Percentiles rank a stretch among this genome's conserved stretches.
Conservation (phyloP, 1,284 basidiomycete species). For the Clitocybe nebularis region DNA sequence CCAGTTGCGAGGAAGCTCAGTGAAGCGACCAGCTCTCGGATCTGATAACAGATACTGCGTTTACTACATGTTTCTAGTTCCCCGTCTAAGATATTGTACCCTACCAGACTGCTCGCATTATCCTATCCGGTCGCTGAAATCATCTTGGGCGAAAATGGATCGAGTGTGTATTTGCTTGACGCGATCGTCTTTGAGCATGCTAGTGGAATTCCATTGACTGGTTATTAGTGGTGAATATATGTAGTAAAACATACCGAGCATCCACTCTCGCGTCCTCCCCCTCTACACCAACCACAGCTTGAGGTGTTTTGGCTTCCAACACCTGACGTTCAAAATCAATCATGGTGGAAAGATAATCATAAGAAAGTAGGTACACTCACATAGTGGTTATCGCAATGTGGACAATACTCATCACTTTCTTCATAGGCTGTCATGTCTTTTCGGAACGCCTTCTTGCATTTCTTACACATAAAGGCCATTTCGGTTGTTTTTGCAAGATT, state of each 20-base stretch:
- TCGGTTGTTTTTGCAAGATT: conserved; percentile 74
- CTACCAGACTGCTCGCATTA: too few species aligned
- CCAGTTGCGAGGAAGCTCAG: too few species aligned
- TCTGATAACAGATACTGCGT: too few species aligned
- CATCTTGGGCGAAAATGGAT: conserved; percentile 33
- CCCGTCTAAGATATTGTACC: too few species aligned
- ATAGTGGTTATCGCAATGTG: conserved; percentile 97
- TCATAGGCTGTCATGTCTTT: conserved; percentile 92
- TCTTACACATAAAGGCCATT: conserved; percentile 96
- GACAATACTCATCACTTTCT: conserved; percentile 96
- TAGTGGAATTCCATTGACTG: conserved; percentile 14
- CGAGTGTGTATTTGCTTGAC: conserved; percentile 29
- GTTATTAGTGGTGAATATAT: neutral
- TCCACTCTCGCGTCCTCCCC: conserved; percentile 89
- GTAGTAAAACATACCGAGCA: conserved; percentile 55
- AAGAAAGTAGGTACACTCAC: conserved; percentile 45
- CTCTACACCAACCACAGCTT: conserved; percentile 82
- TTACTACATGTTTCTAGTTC: too few species aligned
- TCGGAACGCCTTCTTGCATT: conserved; percentile 95
- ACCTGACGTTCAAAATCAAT: conserved; percentile 50
- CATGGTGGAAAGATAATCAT: neutral
- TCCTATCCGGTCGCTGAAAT: conserved; percentile 31
- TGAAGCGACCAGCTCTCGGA: too few species aligned
- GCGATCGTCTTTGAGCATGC: conserved; percentile 48
- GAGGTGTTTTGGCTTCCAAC: conserved; percentile 89